phyloP scores from a whole-genome alignment of 2,329 filamentous ascomycete genomes.

The Diaporthe batatas region DNA sequence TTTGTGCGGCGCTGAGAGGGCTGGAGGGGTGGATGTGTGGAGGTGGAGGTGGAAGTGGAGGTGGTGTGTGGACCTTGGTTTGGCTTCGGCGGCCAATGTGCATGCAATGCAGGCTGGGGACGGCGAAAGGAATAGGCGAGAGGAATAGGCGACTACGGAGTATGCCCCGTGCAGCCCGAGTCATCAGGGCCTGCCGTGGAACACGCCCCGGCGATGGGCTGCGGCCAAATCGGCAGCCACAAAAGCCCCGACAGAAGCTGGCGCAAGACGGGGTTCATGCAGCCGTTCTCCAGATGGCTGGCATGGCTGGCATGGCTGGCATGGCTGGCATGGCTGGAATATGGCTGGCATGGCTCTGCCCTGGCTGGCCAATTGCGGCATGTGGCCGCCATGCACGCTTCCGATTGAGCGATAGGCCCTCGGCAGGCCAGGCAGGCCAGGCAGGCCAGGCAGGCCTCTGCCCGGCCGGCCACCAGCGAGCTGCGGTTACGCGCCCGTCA shows the following conservation, averaged over 20 bases:
- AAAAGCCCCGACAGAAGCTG: conserved; percentile 42
- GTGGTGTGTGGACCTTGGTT: conserved; percentile 12
- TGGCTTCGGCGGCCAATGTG: conserved; percentile 34
- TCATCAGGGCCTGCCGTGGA: conserved; percentile 48
- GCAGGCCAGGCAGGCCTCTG: too few relatives aligned
- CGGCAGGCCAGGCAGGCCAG: conserved; percentile 58
- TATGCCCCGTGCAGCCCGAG: conserved; percentile 22
- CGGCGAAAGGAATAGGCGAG: conserved; percentile 46
- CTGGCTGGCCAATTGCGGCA: conserved; percentile 57
- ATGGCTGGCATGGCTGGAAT: too few relatives aligned
- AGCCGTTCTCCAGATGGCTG: conserved; percentile 38
- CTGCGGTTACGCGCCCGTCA: conserved; percentile 65
- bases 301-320: conserved; percentile 46
- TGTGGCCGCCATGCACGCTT: conserved; percentile 53
- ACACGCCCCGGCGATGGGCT: conserved; percentile 49
- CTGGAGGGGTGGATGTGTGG: too few relatives aligned
- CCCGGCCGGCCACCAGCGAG: conserved; percentile 60
- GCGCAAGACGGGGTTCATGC: conserved; percentile 40
- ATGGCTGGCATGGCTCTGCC: conserved; percentile 43
- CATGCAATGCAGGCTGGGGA: neutral
- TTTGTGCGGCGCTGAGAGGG: conserved; percentile 17
- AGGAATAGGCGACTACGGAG: conserved; percentile 37
- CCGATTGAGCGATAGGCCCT: conserved; percentile 61
- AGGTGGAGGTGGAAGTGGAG: neutral
- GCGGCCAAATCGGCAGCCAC: conserved; percentile 53